Base-by-base conservation (phyloP, 2,329 filamentous ascomycete genomes). In the Venturia carpophila region DNA sequence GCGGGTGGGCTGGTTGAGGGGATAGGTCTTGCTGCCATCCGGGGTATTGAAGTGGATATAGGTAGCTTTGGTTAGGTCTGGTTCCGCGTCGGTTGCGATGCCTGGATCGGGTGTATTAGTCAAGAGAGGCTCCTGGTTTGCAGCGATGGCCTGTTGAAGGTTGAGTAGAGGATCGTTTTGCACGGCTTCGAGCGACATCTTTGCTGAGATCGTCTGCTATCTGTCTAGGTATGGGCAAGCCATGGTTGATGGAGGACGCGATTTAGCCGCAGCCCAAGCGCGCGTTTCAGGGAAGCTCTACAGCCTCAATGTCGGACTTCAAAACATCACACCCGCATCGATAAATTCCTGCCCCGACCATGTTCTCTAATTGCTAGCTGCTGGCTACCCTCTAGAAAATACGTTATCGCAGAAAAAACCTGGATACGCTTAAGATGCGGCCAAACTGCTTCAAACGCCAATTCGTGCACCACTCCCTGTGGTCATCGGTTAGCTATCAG, bases 111-210 rank as follows among this genome's bases (percentile, higher is more conserved):
- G 78, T 65, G 87, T 88, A 65, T 86, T 88, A 66, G 88, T 90
- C 55, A 92, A 90, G 64, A 90, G 83, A 66, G 92, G 88, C 62
- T 86, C 77, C 71, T 82, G 84, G 70, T 82, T 83, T 66, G 86
- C 83, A 64, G 88, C 86, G 77, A 97, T 94, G 68, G 90, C 87
- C 73, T 89, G 87, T 73, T 92, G 90, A 70, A 97, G 83, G 68
- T 94, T 87, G 69, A 92, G 82, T 69, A 97, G 87, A 62, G 92
- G 86, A 73, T 97, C 92, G 69, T 85, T 82, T 68, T 74, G 74
- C 64, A 73, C 69, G 34, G 75, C 73, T 70, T 86, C 84, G 70
- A 78, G n/a, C 7, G 63, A 30, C 63, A 58, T 58, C 27, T 15
- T 60, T 49, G 19, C 19, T 34, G 30, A 3, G 15, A 19, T 49